These are phyloP conservation scores for Penicillium brasilianum DNA, from an alignment of 2,329 filamentous ascomycete genomes.

Conservation along the genomic window DNA sequence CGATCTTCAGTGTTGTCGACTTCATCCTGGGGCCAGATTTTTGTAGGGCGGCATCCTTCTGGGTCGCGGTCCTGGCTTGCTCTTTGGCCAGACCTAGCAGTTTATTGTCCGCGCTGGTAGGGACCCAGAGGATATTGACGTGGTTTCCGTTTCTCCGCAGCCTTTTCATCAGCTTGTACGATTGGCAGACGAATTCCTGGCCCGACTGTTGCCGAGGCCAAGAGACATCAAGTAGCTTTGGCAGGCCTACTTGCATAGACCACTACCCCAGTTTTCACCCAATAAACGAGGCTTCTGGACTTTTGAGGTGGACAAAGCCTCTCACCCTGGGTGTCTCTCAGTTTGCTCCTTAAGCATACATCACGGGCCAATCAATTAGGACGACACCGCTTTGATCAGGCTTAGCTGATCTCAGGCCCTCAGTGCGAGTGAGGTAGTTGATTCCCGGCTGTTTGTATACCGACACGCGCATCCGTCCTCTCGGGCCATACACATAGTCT, in stretches of 20 bases:
- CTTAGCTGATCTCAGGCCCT: slow-evolving; percentile 5
- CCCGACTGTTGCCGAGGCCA: not conserved
- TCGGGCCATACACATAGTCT: slow-evolving; percentile 7
- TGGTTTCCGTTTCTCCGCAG: no score
- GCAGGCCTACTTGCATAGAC: slow-evolving; percentile 18
- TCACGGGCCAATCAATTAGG: slow-evolving; percentile 13
- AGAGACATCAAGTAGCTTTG: slow-evolving; percentile 12
- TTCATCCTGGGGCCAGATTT: no score
- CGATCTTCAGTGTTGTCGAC: no score
- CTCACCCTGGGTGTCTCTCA: slow-evolving; percentile 17
- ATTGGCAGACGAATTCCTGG: no score
- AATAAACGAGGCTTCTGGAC: slow-evolving; percentile 11
- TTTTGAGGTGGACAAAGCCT: slow-evolving; percentile 14
- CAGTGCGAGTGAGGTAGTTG: slow-evolving; percentile 17
- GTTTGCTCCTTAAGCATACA: slow-evolving; percentile 14
- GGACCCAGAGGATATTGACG: no score
- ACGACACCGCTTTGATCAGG: slow-evolving; percentile 14
- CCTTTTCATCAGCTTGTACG: no score
- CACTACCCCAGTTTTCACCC: slow-evolving; percentile 16
- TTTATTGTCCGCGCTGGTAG: no score
- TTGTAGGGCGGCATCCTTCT: no score
- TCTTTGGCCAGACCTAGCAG: no score
- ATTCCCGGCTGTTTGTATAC: slow-evolving; percentile 2
- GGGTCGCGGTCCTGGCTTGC: no score
- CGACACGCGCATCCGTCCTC: slow-evolving; percentile 4